These are phyloP conservation scores for Solanum pennellii DNA, from an alignment of 257 asterid genomes.

Conservation along the genomic window DNA sequence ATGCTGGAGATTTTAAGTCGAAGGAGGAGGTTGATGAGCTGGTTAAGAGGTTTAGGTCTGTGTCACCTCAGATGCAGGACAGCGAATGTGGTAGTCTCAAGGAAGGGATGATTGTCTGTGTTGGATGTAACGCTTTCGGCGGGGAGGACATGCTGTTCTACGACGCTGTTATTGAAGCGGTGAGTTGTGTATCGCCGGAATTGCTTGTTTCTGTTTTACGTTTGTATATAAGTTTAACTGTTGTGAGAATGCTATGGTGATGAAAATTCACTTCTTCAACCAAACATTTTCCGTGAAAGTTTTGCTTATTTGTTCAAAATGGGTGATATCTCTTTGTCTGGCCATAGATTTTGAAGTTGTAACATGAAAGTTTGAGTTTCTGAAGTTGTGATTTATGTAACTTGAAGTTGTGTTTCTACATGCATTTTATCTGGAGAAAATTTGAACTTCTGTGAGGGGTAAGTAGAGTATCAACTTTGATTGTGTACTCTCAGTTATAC, in stretches of 20 bases:
- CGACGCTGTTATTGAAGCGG: conserved; percentile 49
- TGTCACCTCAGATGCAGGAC: conserved; percentile 37
- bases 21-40: conserved; percentile 18
- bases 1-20: conserved; percentile 9
- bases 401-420: neutral
- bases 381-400: neutral
- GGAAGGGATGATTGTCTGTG: conserved; percentile 33
- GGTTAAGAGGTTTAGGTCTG: conserved; percentile 21
- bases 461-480: neutral
- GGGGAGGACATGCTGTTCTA: conserved; percentile 31
- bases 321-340: neutral
- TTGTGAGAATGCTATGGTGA: neutral
- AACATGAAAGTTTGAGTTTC: neutral
- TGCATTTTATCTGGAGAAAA: neutral
- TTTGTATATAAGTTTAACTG: neutral
- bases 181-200: neutral
- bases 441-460: neutral
- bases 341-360: neutral
- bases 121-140: conserved; percentile 13
- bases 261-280: neutral
- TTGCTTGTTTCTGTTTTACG: neutral
- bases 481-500: neutral
- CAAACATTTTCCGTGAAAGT: neutral
- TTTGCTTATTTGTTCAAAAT: neutral
- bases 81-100: conserved; percentile 7